phyloP scores from a whole-genome alignment of 805 yeast genomes.

The Yamadazyma takamatsuzukensis region DNA sequence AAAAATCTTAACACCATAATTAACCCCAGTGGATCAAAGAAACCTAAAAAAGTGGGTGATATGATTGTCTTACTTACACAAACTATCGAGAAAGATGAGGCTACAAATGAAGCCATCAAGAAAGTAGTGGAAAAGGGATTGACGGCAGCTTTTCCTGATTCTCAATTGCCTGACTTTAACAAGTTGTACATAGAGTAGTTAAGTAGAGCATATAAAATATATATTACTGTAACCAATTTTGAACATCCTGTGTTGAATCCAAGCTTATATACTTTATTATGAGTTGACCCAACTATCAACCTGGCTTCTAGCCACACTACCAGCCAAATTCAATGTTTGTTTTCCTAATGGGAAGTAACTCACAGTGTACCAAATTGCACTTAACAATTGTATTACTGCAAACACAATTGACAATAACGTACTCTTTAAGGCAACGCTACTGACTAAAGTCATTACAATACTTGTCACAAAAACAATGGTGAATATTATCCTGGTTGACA shows the following conservation, averaged over 20 bases:
- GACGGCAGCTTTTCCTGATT: slow-evolving; percentile 30
- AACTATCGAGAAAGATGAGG: slow-evolving; percentile 29
- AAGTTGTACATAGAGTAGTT: no score
- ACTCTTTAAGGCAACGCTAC: slow-evolving; percentile 34
- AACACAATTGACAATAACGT: slow-evolving; percentile 37
- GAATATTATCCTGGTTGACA: slow-evolving; percentile 38
- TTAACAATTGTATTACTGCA: slow-evolving; percentile 37
- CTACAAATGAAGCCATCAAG: slow-evolving; percentile 44
- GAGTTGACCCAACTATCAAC: slow-evolving; percentile 41
- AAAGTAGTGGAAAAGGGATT: slow-evolving; percentile 39
- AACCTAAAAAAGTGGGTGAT: slow-evolving; percentile 20
- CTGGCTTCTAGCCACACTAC: slow-evolving; percentile 41
- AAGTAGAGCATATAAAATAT: no score
- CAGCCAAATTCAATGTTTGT: slow-evolving; percentile 40
- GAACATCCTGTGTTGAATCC: no score
- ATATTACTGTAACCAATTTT: no score
- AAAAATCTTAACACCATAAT: slow-evolving; percentile 39
- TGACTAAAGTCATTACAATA: slow-evolving; percentile 37
- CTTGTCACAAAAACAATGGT: slow-evolving; percentile 36
- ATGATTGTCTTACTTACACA: slow-evolving; percentile 30
- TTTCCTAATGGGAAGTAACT: slow-evolving; percentile 47
- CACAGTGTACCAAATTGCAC: slow-evolving; percentile 44
- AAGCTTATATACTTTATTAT: slow-evolving; percentile 12
- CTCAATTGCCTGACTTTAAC: not conserved
- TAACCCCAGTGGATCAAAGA: slow-evolving; percentile 19